phyloP scores from a whole-genome alignment of 345 rosid genomes.

The Turritis glabra region DNA sequence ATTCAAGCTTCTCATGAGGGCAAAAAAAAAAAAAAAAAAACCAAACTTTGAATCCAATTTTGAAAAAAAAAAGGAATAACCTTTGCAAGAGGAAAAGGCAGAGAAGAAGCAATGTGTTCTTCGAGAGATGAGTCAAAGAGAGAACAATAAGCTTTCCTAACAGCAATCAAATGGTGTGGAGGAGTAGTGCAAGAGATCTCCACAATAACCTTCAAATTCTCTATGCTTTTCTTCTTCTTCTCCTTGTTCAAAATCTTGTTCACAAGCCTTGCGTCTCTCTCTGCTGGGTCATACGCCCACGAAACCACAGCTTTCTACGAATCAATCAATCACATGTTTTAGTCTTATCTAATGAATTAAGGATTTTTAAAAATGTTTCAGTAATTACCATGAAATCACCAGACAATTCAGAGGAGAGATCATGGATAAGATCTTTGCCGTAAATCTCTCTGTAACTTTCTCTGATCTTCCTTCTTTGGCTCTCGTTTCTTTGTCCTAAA shows the following conservation, averaged over 20 bases:
- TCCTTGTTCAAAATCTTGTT: slow-evolving; percentile 49
- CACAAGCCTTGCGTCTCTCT: slow-evolving; percentile 81
- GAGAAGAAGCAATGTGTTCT: slow-evolving; percentile 60
- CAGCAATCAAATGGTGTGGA: slow-evolving; percentile 68
- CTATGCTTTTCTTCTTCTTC: slow-evolving; percentile 40
- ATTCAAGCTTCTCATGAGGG: neutral
- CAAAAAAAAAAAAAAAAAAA: too few relatives aligned
- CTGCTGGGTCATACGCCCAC: slow-evolving; percentile 78
- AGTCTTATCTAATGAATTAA: neutral
- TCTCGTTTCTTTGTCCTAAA: slow-evolving; percentile 71
- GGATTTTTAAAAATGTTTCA: neutral
- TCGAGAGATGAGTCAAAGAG: slow-evolving; percentile 67
- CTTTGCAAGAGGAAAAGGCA: slow-evolving; percentile 61
- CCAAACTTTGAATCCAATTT: neutral
- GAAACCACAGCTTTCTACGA: slow-evolving; percentile 67
- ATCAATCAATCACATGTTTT: neutral
- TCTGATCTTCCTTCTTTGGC: slow-evolving; percentile 67
- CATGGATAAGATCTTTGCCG: slow-evolving; percentile 59
- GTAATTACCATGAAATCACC: slow-evolving; percentile 72
- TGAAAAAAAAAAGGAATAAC: slow-evolving; percentile 29
- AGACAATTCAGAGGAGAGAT: slow-evolving; percentile 65
- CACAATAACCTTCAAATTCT: slow-evolving; percentile 56
- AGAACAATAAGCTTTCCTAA: slow-evolving; percentile 75
- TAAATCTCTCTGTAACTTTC: slow-evolving; percentile 65
- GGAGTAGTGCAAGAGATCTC: slow-evolving; percentile 83